Evolutionary conservation across 2,329 filamentous ascomycete species (phyloP).

Genomic region (Emericellopsis cladophorae): DNA sequence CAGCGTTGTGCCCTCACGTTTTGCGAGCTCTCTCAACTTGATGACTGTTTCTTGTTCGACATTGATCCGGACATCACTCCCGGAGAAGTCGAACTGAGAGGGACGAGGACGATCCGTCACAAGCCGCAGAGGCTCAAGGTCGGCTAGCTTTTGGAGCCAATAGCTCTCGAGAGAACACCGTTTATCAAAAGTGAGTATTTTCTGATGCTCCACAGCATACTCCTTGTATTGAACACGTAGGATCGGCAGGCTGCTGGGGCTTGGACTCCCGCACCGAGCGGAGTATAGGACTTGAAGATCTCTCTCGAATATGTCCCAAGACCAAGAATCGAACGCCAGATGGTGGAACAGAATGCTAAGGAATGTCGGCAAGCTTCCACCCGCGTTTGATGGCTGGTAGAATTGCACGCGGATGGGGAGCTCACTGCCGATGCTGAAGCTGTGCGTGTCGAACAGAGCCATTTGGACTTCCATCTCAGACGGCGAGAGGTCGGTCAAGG

Average conservation of each 20-base stretch:
- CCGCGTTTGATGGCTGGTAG: too few relatives aligned
- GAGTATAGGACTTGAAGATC: background rate
- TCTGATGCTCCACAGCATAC: background rate
- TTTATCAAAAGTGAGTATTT: background rate
- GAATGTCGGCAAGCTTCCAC: background rate
- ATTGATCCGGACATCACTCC: background rate
- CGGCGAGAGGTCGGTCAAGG: too few relatives aligned
- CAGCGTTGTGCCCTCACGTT: background rate
- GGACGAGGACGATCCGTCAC: background rate
- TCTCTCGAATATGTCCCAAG: conserved; percentile 1
- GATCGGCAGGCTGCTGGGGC: background rate
- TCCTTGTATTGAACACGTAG: background rate
- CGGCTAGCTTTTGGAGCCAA: background rate
- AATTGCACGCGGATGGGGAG: too few relatives aligned
- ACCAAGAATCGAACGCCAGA: conserved; percentile 1
- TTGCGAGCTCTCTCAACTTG: background rate
- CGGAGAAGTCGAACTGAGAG: background rate
- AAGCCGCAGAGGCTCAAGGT: background rate
- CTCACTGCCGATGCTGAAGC: too few relatives aligned
- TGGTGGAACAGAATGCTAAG: conserved; percentile 1
- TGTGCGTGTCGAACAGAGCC: too few relatives aligned
- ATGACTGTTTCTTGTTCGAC: background rate
- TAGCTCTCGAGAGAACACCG: too few relatives aligned
- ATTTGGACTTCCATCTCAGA: too few relatives aligned
- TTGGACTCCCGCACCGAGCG: background rate